Evolutionary conservation across 2,329 filamentous ascomycete species (phyloP).

Genomic region (Bipolaris oryzae): DNA sequence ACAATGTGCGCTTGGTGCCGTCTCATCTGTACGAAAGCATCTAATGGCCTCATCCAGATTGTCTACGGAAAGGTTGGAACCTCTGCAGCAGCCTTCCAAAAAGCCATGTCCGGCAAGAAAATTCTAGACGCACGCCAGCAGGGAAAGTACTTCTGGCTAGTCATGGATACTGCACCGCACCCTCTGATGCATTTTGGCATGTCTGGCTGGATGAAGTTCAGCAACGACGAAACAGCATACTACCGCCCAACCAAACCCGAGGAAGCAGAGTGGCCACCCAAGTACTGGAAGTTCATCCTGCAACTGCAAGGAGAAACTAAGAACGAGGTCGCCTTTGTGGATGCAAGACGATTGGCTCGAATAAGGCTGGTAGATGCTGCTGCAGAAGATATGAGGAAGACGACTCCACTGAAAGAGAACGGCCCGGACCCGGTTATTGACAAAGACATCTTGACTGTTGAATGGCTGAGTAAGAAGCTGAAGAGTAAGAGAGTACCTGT

Average conservation of each 20-base stretch:
- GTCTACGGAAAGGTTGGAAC: constrained; percentile 92
- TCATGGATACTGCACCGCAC: constrained; percentile 79
- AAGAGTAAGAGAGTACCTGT: constrained; percentile 79
- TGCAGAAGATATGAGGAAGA: constrained; percentile 74
- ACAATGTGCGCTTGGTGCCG: constrained; percentile 53
- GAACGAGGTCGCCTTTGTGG: constrained; percentile 78
- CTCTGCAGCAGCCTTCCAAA: constrained; percentile 73
- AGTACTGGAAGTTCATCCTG: constrained; percentile 85
- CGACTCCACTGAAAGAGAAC: constrained; percentile 84
- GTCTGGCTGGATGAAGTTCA: constrained; percentile 79
- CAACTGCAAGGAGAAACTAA: constrained; percentile 65
- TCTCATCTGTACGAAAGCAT: neutral
- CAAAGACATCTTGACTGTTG: constrained; percentile 73
- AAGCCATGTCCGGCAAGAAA: constrained; percentile 75
- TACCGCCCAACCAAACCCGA: constrained; percentile 69
- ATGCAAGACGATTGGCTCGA: constrained; percentile 77
- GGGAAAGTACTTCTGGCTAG: constrained; percentile 96
- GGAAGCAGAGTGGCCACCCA: constrained; percentile 80
- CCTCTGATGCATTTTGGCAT: constrained; percentile 85
- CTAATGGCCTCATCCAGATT: constrained; percentile 51
- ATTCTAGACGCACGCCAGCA: constrained; percentile 76
- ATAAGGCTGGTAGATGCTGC: constrained; percentile 83
- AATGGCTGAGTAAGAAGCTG: constrained; percentile 76
- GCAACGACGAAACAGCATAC: constrained; percentile 76
- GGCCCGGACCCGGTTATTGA: constrained; percentile 92